Conservation (phyloP, 805 yeast genomes). For the Candida saitoana region DNA sequence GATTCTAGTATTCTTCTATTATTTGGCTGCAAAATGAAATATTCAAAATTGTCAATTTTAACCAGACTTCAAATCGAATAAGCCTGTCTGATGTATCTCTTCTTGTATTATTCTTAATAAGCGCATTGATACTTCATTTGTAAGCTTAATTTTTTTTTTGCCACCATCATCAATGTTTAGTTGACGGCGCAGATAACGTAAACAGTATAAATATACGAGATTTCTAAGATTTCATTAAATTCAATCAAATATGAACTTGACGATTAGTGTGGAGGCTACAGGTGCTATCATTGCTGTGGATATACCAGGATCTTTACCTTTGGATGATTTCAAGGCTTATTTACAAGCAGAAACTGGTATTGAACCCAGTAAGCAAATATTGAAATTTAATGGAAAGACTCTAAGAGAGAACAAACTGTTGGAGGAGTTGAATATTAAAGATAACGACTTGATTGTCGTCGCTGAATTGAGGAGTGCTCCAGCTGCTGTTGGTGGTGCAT, state of each 20-base stretch:
- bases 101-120: too few species aligned
- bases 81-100: too few species aligned
- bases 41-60: too few species aligned
- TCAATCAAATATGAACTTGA: slow-evolving; percentile 28
- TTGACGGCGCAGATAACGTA: too few species aligned
- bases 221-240: too few species aligned
- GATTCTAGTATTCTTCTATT: too few species aligned
- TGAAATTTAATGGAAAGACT: slow-evolving; percentile 44
- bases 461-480: slow-evolving; percentile 14
- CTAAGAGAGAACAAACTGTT: slow-evolving; percentile 38
- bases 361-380: slow-evolving; percentile 41
- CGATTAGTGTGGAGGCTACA: slow-evolving; percentile 20
- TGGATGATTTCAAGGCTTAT: slow-evolving; percentile 69
- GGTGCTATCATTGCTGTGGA: slow-evolving; percentile 47
- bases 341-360: slow-evolving; percentile 66
- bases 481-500: slow-evolving; percentile 1
- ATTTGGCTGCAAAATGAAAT: too few species aligned
- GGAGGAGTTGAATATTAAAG: slow-evolving; percentile 43
- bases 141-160: too few species aligned
- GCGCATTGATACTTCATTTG: too few species aligned
- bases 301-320: slow-evolving; percentile 57
- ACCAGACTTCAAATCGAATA: too few species aligned
- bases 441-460: slow-evolving; percentile 56
- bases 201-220: not conserved
- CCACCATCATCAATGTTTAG: too few species aligned